Base-by-base conservation (phyloP, 2,329 filamentous ascomycete genomes). In the Pseudovirgaria hyperparasitica region DNA sequence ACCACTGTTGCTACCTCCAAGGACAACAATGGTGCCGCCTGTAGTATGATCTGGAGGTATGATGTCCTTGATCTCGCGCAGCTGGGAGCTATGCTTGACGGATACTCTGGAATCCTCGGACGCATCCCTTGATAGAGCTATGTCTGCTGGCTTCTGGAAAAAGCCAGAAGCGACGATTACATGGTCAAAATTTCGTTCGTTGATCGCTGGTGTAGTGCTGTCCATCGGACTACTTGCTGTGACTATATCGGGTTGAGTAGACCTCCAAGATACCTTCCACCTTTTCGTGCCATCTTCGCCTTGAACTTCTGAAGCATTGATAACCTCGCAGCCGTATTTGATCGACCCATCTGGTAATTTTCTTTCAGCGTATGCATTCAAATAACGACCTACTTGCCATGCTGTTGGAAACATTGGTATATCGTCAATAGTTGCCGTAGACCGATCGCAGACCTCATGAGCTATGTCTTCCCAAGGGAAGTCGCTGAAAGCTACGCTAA, bases 1-100 rank as follows among this genome's bases (percentile, higher is more conserved):
- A 1, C 81, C 82, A 2, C 81, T 87, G 67, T 90, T 85, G 41
- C 85, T 80, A 1, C 81, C 82, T 1, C 82, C 82, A 1, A 85
- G 70, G 1, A 92, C 62, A 1, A 84, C 60, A 10, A 90, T 72
- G 42, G 75, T 81, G 11, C 70, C 67, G 2, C 61, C 60, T 1
- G 43, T 40, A 2, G 34, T 6, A 5, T 24, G 16, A 2, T 12
- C 23, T 6, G 28, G 22, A 4, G 36, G 30, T 16, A 52, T 37
- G 2, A 54, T 32, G 4, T 55, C 45, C 1, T 50, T 40, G 2
- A 79, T 49, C 30, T 67, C 60, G 4, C 76, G 62, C 26, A 82
- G 74, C 16, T 66, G 55, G 25, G 76, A 78, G 51, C 77, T 85
- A 48, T 86, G 80, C 1, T 81, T 52, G 3, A 74, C 54, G 11